phyloP scores from a whole-genome alignment of 2,329 filamentous ascomycete genomes.

The Phyllosticta paracitricarpa region DNA sequence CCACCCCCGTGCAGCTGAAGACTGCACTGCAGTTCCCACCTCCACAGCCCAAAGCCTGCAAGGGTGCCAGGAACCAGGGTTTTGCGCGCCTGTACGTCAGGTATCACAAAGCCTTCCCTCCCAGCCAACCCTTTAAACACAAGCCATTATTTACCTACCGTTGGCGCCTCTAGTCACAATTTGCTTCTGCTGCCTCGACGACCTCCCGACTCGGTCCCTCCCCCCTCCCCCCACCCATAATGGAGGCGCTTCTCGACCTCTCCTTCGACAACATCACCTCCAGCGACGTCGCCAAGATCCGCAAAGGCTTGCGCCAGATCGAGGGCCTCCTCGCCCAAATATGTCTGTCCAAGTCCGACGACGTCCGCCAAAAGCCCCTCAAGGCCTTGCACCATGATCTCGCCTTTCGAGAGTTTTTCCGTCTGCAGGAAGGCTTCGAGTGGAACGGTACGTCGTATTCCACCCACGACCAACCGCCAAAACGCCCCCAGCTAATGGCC shows the following conservation, averaged over 20 bases:
- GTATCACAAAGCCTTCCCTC: slow-evolving; percentile 5
- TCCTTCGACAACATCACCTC: slow-evolving; percentile 96
- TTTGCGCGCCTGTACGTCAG: slow-evolving; percentile 4
- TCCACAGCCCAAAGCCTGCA: not conserved
- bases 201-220: not conserved
- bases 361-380: slow-evolving; percentile 38
- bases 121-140: slow-evolving; percentile 10
- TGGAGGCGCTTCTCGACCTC: slow-evolving; percentile 86
- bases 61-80: slow-evolving; percentile 4
- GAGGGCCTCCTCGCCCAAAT: slow-evolving; percentile 91
- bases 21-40: not conserved
- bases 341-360: slow-evolving; percentile 54
- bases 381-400: slow-evolving; percentile 67
- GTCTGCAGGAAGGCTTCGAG: slow-evolving; percentile 92
- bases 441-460: slow-evolving; percentile 60
- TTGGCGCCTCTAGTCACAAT: not conserved
- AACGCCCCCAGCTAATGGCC: not conserved
- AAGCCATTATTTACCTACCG: slow-evolving; percentile 8
- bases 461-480: not conserved
- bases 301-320: slow-evolving; percentile 87
- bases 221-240: slow-evolving; percentile 29
- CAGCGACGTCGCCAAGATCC: slow-evolving; percentile 78
- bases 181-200: not conserved
- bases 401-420: slow-evolving; percentile 92
- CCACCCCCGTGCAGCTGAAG: not conserved